Conservation (phyloP, 2,329 filamentous ascomycete species). For the Immersiporthe knoxdaviesiana region DNA sequence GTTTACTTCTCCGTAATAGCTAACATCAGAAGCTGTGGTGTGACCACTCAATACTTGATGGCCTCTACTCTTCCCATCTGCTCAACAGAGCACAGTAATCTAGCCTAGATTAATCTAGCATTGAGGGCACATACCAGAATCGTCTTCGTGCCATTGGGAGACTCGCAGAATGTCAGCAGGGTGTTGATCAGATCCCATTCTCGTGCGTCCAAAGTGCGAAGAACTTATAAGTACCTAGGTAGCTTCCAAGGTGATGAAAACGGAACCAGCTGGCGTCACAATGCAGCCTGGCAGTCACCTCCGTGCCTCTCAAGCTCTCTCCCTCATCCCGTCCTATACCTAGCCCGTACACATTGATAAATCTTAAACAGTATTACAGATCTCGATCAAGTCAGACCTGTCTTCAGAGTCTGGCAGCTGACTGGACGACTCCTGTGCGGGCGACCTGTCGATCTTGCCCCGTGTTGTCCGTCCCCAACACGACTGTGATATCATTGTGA, state of each 20-base stretch:
- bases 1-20: too few species aligned
- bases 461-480: background rate
- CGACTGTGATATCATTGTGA: constrained; percentile 5
- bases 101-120: background rate
- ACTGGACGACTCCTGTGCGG: background rate
- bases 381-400: background rate
- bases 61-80: too few species aligned
- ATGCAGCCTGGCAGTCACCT: too few species aligned
- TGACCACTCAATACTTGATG: too few species aligned
- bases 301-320: too few species aligned
- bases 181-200: background rate
- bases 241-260: background rate
- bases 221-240: too few species aligned
- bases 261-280: background rate
- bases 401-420: background rate
- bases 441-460: constrained; percentile 11
- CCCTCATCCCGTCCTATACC: too few species aligned
- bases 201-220: background rate
- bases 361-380: too few species aligned
- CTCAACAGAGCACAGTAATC: too few species aligned
- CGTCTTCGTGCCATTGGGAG: background rate
- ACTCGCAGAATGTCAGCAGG: background rate
- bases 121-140: background rate
- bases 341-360: too few species aligned
- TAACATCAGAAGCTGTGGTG: too few species aligned